Percentiles rank a stretch among this genome's conserved stretches.
Evolutionary conservation across 2,329 filamentous ascomycete species (phyloP).

Genomic region (Botrytis byssoidea): DNA sequence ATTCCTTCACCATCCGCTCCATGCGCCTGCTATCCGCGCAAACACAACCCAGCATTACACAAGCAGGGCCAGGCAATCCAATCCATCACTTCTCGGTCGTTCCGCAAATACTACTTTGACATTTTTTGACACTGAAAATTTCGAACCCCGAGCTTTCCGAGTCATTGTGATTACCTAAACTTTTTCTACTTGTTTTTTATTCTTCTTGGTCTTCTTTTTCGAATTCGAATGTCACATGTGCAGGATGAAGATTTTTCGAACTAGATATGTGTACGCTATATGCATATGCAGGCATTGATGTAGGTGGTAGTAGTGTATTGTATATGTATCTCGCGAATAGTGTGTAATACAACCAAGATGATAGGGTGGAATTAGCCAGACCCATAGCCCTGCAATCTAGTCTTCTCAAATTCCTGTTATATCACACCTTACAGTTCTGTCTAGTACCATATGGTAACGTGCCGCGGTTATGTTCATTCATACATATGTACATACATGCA

Average conservation of each 20-base stretch:
- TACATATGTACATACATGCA: neutral
- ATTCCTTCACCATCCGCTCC: neutral
- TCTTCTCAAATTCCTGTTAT: neutral
- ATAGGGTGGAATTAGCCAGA: neutral
- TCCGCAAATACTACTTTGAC: constrained; percentile 8
- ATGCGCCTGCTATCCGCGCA: neutral
- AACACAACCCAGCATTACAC: neutral
- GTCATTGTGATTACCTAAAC: neutral
- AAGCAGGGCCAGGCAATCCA: neutral
- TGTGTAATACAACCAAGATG: neutral
- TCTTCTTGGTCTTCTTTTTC: neutral
- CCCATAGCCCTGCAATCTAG: neutral
- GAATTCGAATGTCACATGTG: neutral
- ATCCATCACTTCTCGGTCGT: neutral
- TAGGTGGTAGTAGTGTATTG: neutral
- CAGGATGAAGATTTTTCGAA: too few relatives aligned
- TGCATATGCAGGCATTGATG: neutral
- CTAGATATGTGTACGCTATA: neutral
- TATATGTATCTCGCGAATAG: neutral
- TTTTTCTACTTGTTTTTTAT: neutral
- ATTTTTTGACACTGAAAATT: neutral
- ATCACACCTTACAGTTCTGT: neutral
- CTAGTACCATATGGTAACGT: neutral
- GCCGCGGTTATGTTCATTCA: neutral
- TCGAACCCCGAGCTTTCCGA: neutral